Evolutionary conservation across 805 yeast genomes (phyloP).

Genomic region (Yamadazyma ubonensis): DNA sequence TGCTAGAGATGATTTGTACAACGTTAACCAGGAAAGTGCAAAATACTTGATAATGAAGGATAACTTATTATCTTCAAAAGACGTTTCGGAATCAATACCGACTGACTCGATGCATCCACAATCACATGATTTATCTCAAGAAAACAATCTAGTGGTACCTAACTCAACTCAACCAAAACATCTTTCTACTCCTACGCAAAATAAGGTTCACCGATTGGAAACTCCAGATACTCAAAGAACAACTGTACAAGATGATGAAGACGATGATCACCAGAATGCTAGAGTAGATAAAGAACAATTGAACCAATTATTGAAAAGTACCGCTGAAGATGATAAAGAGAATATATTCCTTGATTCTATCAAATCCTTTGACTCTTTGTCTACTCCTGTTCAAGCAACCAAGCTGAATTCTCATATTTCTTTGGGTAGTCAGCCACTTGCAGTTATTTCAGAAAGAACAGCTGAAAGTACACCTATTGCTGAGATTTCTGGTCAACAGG

Average conservation of each 20-base stretch:
- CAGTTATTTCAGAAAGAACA: conserved; percentile 33
- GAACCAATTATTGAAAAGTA: conserved; percentile 20
- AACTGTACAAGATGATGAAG: conserved; percentile 44
- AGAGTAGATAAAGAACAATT: conserved; percentile 37
- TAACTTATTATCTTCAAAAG: conserved; percentile 24
- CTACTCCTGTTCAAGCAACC: conserved; percentile 31
- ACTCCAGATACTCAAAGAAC: conserved; percentile 49
- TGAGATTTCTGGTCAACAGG: conserved; percentile 4
- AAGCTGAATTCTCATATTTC: conserved; percentile 13
- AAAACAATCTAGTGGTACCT: neutral
- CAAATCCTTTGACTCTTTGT: conserved; percentile 26
- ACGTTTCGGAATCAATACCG: conserved; percentile 1
- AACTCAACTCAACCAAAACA: conserved; percentile 4
- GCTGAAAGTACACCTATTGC: conserved; percentile 27
- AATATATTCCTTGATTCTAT: conserved; percentile 40
- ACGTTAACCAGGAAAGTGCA: conserved; percentile 45
- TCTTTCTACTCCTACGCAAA: conserved; percentile 30
- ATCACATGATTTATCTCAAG: neutral
- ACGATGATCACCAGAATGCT: conserved; percentile 23
- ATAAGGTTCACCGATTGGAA: conserved; percentile 22
- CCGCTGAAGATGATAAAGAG: conserved; percentile 45
- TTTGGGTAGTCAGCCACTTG: conserved; percentile 24
- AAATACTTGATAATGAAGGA: conserved; percentile 42
- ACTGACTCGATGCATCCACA: neutral
- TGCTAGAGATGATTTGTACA: conserved; percentile 57